A percentile compares a stretch with the other conserved stretches of the same genome.
Conservation (phyloP, 1,139 yeast species). For the Geotrichum phurueaensis region DNA sequence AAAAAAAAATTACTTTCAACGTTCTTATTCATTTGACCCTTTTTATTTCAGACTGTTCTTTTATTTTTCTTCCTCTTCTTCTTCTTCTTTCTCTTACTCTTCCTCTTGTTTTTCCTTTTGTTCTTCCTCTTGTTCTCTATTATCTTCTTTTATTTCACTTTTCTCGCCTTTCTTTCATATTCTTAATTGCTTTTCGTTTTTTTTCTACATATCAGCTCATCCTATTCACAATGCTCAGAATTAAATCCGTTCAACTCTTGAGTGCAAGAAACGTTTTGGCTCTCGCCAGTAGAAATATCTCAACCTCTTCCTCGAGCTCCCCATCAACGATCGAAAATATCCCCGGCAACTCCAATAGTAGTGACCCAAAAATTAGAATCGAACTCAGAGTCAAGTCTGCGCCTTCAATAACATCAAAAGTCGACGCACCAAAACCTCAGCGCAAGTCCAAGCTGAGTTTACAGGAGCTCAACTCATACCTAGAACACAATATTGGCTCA, state of each 20-base stretch:
- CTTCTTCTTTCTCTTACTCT: not conserved
- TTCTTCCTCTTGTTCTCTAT: not conserved
- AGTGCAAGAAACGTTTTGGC: not conserved
- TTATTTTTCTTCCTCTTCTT: not conserved
- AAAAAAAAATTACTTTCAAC: not conserved
- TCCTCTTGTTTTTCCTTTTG: not conserved
- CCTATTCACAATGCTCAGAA: not conserved
- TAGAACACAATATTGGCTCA: conserved; percentile 26
- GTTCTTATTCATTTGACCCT: not conserved
- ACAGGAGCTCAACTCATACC: conserved; percentile 19
- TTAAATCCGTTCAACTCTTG: not conserved
- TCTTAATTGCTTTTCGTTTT: not conserved
- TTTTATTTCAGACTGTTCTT: not conserved
- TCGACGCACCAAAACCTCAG: not conserved
- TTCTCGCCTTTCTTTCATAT: not conserved
- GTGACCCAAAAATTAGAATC: not conserved
- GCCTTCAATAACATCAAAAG: not conserved
- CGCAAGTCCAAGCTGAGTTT: conserved; percentile 4
- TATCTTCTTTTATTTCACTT: not conserved
- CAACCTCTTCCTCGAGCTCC: not conserved
- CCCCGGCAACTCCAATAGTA: not conserved
- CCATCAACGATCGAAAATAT: not conserved
- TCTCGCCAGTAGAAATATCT: not conserved
- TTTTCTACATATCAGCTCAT: not conserved
- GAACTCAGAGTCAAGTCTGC: conserved; percentile 1